A percentile compares a stretch with the other conserved stretches of the same genome.
phyloP scores from a whole-genome alignment of 768 basidiomycete species.

The Mycena filopes region DNA sequence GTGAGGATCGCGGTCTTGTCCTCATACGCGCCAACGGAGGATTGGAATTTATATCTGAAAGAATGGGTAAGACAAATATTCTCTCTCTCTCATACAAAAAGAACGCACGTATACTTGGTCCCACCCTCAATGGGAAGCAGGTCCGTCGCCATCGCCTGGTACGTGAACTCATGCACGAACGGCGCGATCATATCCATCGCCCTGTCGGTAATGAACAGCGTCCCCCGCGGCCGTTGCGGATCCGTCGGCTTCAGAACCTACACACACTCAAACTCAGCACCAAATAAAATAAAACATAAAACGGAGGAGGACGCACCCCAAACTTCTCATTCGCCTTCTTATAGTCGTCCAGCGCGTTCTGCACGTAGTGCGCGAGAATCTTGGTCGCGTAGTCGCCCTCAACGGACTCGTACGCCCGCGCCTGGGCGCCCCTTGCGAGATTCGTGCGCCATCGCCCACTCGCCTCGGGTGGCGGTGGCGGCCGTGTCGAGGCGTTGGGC shows the following conservation, averaged over 20 bases:
- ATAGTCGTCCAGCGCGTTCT: slow-evolving; percentile 86
- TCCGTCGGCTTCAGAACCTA: slow-evolving; percentile 62
- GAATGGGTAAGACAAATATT: no score
- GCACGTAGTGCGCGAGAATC: slow-evolving; percentile 87
- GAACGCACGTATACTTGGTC: slow-evolving; percentile 83
- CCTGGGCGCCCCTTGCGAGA: slow-evolving; percentile 76
- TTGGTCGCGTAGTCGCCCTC: slow-evolving; percentile 84
- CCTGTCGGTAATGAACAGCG: slow-evolving; percentile 94
- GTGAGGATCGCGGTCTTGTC: slow-evolving; percentile 89
- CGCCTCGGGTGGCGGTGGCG: slow-evolving; percentile 71
- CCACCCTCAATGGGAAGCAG: slow-evolving; percentile 90
- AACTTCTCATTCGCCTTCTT: slow-evolving; percentile 89
- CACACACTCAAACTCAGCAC: slow-evolving; percentile 1
- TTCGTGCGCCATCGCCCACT: slow-evolving; percentile 84
- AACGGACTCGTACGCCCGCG: slow-evolving; percentile 74
- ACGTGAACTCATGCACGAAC: slow-evolving; percentile 96
- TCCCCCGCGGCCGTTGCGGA: slow-evolving; percentile 73
- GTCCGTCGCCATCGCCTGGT: slow-evolving; percentile 99
- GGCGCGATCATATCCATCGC: slow-evolving; percentile 94
- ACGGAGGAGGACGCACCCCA: slow-evolving; percentile 64
- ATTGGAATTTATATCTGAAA: slow-evolving; percentile 91
- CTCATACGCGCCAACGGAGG: slow-evolving; percentile 85
- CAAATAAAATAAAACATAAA: background rate
- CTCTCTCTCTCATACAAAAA: no score
- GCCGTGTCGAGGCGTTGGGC: slow-evolving; percentile 69